These are phyloP conservation scores for Patellifolia procumbens DNA, from an alignment of 179 eudicot genomes.

Conservation along the genomic window DNA sequence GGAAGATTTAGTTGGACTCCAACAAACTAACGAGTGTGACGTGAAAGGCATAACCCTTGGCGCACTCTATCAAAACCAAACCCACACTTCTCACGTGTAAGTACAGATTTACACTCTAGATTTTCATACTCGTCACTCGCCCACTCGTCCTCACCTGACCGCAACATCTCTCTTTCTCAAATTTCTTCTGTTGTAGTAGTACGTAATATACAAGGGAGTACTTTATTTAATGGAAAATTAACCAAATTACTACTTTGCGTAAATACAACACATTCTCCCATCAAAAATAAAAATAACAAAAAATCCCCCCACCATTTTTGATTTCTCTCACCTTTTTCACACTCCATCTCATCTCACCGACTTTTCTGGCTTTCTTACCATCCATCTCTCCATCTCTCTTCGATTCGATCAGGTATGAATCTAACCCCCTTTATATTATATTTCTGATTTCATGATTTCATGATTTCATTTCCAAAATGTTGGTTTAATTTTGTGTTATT, in stretches of 20 bases:
- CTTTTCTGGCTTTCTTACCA: not conserved
- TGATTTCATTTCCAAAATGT: not conserved
- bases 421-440: not conserved
- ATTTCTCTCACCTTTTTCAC: not conserved
- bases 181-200: too few relatives aligned
- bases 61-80: not conserved
- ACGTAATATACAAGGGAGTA: too few relatives aligned
- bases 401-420: not conserved
- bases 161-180: not conserved
- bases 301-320: not conserved
- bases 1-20: not conserved
- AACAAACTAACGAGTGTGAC: not conserved
- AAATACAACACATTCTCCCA: not conserved
- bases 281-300: too few relatives aligned
- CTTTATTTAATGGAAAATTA: too few relatives aligned
- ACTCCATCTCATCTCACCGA: not conserved
- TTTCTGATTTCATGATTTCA: not conserved
- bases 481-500: not conserved
- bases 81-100: constrained; percentile 7
- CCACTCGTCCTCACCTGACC: not conserved
- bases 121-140: not conserved
- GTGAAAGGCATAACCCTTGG: not conserved
- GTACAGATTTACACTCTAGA: not conserved
- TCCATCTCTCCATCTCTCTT: not conserved
- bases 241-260: constrained; percentile 5